phyloP scores from a whole-genome alignment of 2,329 filamentous ascomycete genomes.

The Aspergillus sp. region DNA sequence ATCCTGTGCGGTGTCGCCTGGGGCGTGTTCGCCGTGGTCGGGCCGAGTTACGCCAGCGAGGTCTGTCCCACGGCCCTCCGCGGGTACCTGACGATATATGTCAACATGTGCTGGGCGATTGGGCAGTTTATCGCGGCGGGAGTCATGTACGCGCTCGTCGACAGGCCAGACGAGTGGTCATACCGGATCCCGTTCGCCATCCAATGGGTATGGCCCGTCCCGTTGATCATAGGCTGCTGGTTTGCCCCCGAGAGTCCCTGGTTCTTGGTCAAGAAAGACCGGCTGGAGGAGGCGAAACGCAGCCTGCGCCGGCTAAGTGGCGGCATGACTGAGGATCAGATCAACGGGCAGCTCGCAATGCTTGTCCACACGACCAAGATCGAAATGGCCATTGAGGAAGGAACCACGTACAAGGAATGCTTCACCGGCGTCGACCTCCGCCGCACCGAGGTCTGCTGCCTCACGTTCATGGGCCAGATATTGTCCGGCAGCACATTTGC shows the following conservation, averaged over 20 bases:
- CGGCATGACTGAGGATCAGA: slow-evolving; percentile 22
- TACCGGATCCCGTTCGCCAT: slow-evolving; percentile 44
- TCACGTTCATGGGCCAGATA: slow-evolving; percentile 26
- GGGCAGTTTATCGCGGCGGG: slow-evolving; percentile 45
- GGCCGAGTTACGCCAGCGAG: slow-evolving; percentile 47
- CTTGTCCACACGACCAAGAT: slow-evolving; percentile 49
- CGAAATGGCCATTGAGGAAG: slow-evolving; percentile 11
- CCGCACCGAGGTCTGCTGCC: slow-evolving; percentile 34
- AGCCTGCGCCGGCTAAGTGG: slow-evolving; percentile 33
- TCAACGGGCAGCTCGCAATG: slow-evolving; percentile 41
- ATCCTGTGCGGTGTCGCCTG: slow-evolving; percentile 56
- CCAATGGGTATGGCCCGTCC: slow-evolving; percentile 45
- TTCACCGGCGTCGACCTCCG: slow-evolving; percentile 23
- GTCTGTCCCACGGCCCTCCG: slow-evolving; percentile 37
- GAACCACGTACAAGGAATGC: slow-evolving; percentile 20
- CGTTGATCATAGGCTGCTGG: slow-evolving; percentile 34
- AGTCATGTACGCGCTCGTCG: slow-evolving; percentile 36
- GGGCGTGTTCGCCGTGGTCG: slow-evolving; percentile 44
- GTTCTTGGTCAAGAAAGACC: slow-evolving; percentile 39
- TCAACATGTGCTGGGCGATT: slow-evolving; percentile 51
- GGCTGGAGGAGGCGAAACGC: slow-evolving; percentile 32
- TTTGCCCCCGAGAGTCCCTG: slow-evolving; percentile 44
- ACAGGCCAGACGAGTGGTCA: slow-evolving; percentile 34
- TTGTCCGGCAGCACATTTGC: slow-evolving; percentile 21
- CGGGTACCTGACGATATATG: slow-evolving; percentile 45